Percentiles rank a stretch among this genome's conserved stretches.
Conservation (phyloP, 768 basidiomycete genomes). For the Lactifluus rugatus region DNA sequence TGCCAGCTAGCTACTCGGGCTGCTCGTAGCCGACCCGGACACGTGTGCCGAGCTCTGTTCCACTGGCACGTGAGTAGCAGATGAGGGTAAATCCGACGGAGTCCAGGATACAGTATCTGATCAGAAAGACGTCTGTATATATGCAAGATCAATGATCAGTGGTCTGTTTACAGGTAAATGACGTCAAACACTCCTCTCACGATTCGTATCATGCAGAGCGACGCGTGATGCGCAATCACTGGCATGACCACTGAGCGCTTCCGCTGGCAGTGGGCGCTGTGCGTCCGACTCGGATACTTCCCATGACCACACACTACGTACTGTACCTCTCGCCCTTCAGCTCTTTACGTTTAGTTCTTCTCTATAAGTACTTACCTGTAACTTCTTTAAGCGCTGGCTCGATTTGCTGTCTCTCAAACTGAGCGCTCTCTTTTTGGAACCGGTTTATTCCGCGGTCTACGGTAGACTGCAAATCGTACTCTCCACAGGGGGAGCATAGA, state of each 20-base stretch:
- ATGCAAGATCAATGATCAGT: background rate
- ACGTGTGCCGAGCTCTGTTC: no score
- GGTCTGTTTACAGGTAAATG: background rate
- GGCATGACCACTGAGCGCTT: background rate
- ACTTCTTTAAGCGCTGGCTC: conserved; percentile 3
- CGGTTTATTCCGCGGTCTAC: conserved; percentile 7
- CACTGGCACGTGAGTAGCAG: no score
- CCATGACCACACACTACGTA: background rate
- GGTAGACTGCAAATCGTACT: background rate
- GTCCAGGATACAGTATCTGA: no score
- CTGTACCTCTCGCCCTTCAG: background rate
- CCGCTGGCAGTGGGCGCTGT: background rate
- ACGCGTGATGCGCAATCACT: background rate
- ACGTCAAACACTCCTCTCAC: background rate
- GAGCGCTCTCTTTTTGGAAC: background rate
- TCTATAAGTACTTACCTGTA: background rate
- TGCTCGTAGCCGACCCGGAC: no score
- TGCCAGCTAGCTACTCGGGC: no score
- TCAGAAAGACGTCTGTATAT: background rate
- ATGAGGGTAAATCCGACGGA: no score
- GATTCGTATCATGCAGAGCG: background rate
- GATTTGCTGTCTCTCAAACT: conserved; percentile 1
- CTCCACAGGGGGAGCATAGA: background rate
- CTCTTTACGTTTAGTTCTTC: conserved; percentile 3
- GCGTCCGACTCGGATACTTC: background rate